Conservation (phyloP, 2,329 filamentous ascomycete genomes). For the Diplodia scrobiculata region DNA sequence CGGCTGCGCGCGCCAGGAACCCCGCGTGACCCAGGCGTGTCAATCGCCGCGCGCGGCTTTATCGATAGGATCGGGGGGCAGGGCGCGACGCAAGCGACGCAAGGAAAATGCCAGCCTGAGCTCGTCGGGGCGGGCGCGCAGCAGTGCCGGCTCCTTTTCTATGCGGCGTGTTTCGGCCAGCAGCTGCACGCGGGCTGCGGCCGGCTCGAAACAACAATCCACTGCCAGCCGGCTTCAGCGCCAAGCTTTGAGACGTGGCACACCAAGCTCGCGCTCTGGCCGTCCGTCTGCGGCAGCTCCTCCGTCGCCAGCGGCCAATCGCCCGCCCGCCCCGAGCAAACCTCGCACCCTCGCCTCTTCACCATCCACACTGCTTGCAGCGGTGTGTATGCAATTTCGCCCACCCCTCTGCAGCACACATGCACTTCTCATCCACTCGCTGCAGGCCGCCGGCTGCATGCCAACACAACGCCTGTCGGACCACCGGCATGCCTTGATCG, state of each 20-base stretch:
- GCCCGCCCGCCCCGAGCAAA: slow-evolving; percentile 8
- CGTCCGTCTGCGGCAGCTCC: not conserved
- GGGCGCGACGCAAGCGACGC: slow-evolving; percentile 2
- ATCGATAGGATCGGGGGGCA: not conserved
- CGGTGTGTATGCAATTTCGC: slow-evolving; percentile 10
- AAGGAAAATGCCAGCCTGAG: slow-evolving; percentile 1
- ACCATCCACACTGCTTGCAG: not conserved
- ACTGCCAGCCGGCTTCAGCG: slow-evolving; percentile 18
- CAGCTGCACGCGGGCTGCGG: slow-evolving; percentile 6
- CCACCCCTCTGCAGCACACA: not conserved
- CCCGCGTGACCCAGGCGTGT: slow-evolving; percentile 16
- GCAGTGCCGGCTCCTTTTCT: slow-evolving; percentile 11
- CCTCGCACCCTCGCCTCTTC: slow-evolving; percentile 9
- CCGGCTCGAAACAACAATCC: slow-evolving; percentile 14
- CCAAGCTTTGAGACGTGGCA: slow-evolving; percentile 27
- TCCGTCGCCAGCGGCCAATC: slow-evolving; percentile 12
- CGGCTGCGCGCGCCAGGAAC: not conserved
- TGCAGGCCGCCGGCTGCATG: not conserved
- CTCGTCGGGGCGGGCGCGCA: not conserved
- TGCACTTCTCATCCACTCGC: slow-evolving; percentile 12
- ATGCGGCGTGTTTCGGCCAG: not conserved
- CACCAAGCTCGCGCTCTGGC: slow-evolving; percentile 22
- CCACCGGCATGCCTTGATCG: not conserved
- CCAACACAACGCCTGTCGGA: slow-evolving; percentile 4
- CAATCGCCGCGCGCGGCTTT: not conserved